These are phyloP conservation scores for Cyberlindnera mississippiensis DNA, from an alignment of 805 yeast species.

Conservation along the genomic window DNA sequence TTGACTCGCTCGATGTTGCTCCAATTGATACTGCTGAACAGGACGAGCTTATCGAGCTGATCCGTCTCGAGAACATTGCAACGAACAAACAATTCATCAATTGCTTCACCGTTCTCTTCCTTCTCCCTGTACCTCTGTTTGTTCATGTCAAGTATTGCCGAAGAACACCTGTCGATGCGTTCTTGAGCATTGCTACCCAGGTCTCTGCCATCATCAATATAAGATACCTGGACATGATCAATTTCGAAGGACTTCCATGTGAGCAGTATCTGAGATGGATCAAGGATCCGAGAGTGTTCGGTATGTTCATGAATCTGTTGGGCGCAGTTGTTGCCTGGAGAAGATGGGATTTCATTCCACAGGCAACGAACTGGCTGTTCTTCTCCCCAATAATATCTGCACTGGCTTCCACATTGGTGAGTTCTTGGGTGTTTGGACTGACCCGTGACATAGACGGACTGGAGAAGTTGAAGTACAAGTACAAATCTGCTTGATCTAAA, in stretches of 20 bases:
- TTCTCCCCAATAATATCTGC: conserved; percentile 10
- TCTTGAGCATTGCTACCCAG: conserved; percentile 7
- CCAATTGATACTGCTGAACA: conserved; percentile 21
- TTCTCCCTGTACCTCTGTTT: conserved; percentile 17
- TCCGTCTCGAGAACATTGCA: conserved; percentile 11
- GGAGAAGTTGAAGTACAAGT: conserved; percentile 14
- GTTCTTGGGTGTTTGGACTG: conserved; percentile 12
- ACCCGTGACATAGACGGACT: conserved; percentile 8
- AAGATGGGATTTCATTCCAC: conserved; percentile 1
- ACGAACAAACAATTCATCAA: conserved; percentile 17
- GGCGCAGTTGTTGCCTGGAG: conserved; percentile 5
- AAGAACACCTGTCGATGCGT: conserved; percentile 9
- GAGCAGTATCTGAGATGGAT: background rate
- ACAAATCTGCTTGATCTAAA: conserved; percentile 16
- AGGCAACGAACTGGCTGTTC: conserved; percentile 8
- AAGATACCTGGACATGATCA: conserved; percentile 8
- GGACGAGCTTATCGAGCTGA: conserved; percentile 18
- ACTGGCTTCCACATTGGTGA: conserved; percentile 6
- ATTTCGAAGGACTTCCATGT: conserved; percentile 1
- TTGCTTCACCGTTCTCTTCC: conserved; percentile 14
- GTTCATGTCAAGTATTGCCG: conserved; percentile 15
- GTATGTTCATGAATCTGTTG: conserved; percentile 4
- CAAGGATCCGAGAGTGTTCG: conserved; percentile 5
- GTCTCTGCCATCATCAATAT: conserved; percentile 8
- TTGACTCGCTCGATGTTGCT: conserved; percentile 11